Conservation (phyloP, 352 stramenopile genomes). For the Elongisporangium undulatum region DNA sequence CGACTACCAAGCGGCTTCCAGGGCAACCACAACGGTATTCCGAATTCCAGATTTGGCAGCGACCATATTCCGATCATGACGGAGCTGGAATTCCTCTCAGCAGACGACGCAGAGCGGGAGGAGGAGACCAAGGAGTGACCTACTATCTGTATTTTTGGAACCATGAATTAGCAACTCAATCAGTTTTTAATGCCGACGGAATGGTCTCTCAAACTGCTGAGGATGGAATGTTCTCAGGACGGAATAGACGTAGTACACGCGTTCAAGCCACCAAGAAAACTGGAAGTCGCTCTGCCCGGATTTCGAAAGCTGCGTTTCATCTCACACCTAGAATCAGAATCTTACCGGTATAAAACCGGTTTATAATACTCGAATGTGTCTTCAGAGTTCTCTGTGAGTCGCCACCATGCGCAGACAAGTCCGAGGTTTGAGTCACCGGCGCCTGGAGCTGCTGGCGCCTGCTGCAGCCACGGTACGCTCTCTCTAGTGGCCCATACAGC, state of each 20-base stretch:
- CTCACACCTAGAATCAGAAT: not conserved
- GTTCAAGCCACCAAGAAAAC: no score
- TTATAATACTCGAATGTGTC: no score
- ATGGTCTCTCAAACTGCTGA: not conserved
- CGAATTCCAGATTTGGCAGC: constrained; percentile 80
- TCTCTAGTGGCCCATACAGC: no score
- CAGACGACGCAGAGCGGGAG: constrained; percentile 13
- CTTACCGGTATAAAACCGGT: no score
- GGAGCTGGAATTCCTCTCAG: constrained; percentile 71
- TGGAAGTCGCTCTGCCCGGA: no score
- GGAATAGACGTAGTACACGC: no score
- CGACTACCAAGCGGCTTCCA: constrained; percentile 57
- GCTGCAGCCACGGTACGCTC: not conserved
- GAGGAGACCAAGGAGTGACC: constrained; percentile 25
- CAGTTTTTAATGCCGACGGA: no score
- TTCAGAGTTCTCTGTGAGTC: no score
- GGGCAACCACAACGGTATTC: constrained; percentile 86
- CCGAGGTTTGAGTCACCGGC: not conserved
- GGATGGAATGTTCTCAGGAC: no score
- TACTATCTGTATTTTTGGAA: constrained; percentile 1
- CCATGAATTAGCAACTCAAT: not conserved
- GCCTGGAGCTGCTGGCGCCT: constrained; percentile 10
- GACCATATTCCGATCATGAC: constrained; percentile 87
- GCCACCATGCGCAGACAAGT: no score
- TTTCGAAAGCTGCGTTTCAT: no score